Evolutionary conservation across 2,329 filamentous ascomycete genomes (phyloP), one percentile per base, ranked within the genome.

Genomic region (Microsporum audouinii): DNA sequence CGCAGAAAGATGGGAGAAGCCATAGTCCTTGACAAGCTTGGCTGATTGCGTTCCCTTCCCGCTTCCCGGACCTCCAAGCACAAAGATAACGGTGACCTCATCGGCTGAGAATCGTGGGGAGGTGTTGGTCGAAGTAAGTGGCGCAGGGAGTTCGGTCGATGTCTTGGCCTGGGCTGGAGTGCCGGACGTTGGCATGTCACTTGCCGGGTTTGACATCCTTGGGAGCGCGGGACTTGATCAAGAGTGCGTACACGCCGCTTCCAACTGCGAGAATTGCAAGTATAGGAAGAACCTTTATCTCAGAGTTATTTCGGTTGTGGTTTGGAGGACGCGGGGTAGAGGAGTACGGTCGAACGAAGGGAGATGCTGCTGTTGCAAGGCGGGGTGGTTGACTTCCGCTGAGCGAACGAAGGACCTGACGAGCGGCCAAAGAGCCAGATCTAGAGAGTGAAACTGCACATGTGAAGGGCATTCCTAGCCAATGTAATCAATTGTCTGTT

Each of bases 11-110:
- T 99, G 94, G 63, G 84, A 88, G 84, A 97, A 97, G 73, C 87
- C 86, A 75, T 95, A 95, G 75, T 94, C 85, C 53, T 83, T 79
- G 58, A 96, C 92, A 38, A 99, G 86, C 66, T 89, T 88, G 67
- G 85, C 83, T 80, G 92, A 97, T 76, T 99, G 92, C 2, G 94
- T 99, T 69, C 94, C 94, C 75, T 99, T 99, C 69, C 94, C 94
- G 65, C 91, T 89, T 66, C 94, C 94, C 12, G 94, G 94, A 1
- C 94, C 94, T 74, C 92, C 92, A 64, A 99, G 90, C 65, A 97
- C 90, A 79, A 96, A 97, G 75, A 99, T 79, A 62, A 97, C 91
- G n/a, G 90, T 94, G 36, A 95, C 89, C 63, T 91, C 81, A 84
- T 84, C 71, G 57, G 87, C 78, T 62, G 84, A 86, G 82, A 95